Percentiles rank a stretch among this genome's conserved stretches.
Conservation (phyloP, 768 basidiomycete genomes). For the Suillus hirtellus region DNA sequence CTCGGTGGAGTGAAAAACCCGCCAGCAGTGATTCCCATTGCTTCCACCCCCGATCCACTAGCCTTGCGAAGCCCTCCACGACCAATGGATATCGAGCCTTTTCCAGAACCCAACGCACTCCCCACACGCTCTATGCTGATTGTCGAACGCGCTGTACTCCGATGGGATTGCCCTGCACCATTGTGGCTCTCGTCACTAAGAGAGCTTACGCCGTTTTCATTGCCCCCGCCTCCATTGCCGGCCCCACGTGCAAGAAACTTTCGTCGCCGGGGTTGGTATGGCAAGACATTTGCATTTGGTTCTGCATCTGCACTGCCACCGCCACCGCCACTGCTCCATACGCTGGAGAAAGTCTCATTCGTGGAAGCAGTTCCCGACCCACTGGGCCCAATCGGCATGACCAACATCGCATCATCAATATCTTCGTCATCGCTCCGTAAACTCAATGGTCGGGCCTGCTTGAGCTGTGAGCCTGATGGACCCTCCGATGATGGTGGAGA, state of each 20-base stretch:
- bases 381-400: slow-evolving; percentile 65
- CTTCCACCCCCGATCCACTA: slow-evolving; percentile 73
- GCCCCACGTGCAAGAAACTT: slow-evolving; percentile 31
- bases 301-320: slow-evolving; percentile 21
- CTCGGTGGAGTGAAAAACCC: slow-evolving; percentile 73
- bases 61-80: slow-evolving; percentile 61
- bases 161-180: slow-evolving; percentile 25
- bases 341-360: slow-evolving; percentile 17
- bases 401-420: slow-evolving; percentile 73
- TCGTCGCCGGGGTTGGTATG: slow-evolving; percentile 45
- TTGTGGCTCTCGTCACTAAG: slow-evolving; percentile 34
- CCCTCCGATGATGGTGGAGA: slow-evolving; percentile 27
- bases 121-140: slow-evolving; percentile 59
- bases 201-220: slow-evolving; percentile 31
- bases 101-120: slow-evolving; percentile 34
- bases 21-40: slow-evolving; percentile 69
- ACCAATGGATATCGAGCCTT: slow-evolving; percentile 67
- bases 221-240: neutral
- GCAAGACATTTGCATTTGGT: slow-evolving; percentile 13
- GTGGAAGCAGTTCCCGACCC: slow-evolving; percentile 12
- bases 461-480: slow-evolving; percentile 27
- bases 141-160: slow-evolving; percentile 53
- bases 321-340: slow-evolving; percentile 30
- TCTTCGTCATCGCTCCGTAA: slow-evolving; percentile 60
- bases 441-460: slow-evolving; percentile 23